These are phyloP conservation scores for Aspergillus ruber DNA, from an alignment of 2,329 filamentous ascomycete genomes.

Conservation along the genomic window DNA sequence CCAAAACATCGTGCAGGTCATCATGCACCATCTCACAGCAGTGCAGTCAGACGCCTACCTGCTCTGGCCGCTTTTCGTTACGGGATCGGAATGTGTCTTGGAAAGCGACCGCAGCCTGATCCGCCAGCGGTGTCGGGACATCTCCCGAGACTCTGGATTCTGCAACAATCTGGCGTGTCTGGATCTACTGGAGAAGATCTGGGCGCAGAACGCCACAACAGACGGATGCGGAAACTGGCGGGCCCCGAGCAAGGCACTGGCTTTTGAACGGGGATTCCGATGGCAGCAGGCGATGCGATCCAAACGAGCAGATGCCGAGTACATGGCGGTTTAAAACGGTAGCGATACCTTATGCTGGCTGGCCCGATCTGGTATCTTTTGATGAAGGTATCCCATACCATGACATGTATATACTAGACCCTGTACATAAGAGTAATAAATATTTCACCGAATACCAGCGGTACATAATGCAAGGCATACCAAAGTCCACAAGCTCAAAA, in stretches of 20 bases:
- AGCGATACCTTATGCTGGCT: no score
- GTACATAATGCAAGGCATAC: no score
- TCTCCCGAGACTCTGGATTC: slow-evolving; percentile 83
- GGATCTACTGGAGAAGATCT: slow-evolving; percentile 78
- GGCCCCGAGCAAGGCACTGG: not conserved
- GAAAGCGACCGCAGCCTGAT: slow-evolving; percentile 73
- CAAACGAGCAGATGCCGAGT: slow-evolving; percentile 32
- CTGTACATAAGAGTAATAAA: no score
- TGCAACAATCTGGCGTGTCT: slow-evolving; percentile 86
- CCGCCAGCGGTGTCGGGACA: slow-evolving; percentile 72
- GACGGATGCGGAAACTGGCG: not conserved
- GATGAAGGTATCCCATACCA: no score
- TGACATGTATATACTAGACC: no score
- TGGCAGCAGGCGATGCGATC: slow-evolving; percentile 33
- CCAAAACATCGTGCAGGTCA: slow-evolving; percentile 73
- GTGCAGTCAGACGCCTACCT: slow-evolving; percentile 82
- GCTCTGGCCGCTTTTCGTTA: slow-evolving; percentile 87
- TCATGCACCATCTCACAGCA: slow-evolving; percentile 74
- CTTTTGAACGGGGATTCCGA: slow-evolving; percentile 23
- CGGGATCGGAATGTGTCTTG: slow-evolving; percentile 81
- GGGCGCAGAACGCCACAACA: slow-evolving; percentile 46
- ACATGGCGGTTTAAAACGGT: slow-evolving; percentile 29
- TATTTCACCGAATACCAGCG: no score
- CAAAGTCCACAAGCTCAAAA: no score
- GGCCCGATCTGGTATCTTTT: no score